phyloP scores from a whole-genome alignment of 2,329 filamentous ascomycete species.

The Colletotrichum cereale region DNA sequence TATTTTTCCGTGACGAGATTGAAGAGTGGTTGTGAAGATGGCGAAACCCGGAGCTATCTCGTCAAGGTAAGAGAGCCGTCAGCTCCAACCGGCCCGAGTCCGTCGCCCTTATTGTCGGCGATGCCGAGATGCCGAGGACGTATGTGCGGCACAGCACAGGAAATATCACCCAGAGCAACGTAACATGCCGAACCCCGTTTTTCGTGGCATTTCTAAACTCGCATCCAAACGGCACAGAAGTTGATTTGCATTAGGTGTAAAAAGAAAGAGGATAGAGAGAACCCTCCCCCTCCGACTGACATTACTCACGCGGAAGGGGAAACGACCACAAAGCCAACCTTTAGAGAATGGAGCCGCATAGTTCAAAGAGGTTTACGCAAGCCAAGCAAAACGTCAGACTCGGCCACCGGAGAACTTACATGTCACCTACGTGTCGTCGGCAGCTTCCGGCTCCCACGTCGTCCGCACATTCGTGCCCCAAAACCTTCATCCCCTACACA shows the following conservation, averaged over 20 bases:
- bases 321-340: background rate
- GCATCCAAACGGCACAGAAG: background rate
- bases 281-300: background rate
- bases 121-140: conserved; percentile 2
- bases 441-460: background rate
- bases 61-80: background rate
- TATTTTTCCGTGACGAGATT: background rate
- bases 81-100: background rate
- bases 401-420: background rate
- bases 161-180: background rate
- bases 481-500: background rate
- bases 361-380: background rate
- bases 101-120: background rate
- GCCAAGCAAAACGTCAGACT: background rate
- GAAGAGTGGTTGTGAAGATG: too few species aligned
- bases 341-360: background rate
- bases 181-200: conserved; percentile 1
- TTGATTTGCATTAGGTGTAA: background rate
- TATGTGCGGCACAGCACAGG: background rate
- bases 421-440: background rate
- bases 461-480: background rate
- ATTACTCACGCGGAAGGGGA: background rate
- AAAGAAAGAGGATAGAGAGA: background rate
- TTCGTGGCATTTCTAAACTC: background rate
- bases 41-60: background rate